Evolutionary conservation across 2,329 filamentous ascomycete genomes (phyloP).

Genomic region (Dothistroma septosporum): DNA sequence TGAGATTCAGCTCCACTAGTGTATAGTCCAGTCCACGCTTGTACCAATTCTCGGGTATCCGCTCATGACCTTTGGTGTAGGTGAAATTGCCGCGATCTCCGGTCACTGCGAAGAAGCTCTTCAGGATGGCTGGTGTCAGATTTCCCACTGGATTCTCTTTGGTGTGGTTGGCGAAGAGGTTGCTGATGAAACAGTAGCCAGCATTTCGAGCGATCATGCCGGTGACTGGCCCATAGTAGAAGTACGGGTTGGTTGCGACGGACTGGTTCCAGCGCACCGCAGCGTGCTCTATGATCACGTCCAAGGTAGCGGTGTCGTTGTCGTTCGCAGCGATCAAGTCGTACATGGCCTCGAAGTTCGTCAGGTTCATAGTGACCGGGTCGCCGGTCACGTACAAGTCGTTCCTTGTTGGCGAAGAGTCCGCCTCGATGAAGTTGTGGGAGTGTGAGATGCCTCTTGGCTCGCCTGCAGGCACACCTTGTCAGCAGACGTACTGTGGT

Average conservation of each 20-base stretch:
- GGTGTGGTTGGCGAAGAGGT: constrained; percentile 32
- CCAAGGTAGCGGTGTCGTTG: constrained; percentile 28
- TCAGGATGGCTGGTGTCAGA: constrained; percentile 28
- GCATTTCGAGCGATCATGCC: constrained; percentile 28
- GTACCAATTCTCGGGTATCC: constrained; percentile 25
- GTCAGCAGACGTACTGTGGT: constrained; percentile 10
- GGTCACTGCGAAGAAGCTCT: constrained; percentile 25
- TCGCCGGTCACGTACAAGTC: constrained; percentile 50
- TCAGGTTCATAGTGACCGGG: constrained; percentile 50
- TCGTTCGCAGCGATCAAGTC: constrained; percentile 18
- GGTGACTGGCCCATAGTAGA: constrained; percentile 32
- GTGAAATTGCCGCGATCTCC: constrained; percentile 20
- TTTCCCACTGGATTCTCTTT: constrained; percentile 28
- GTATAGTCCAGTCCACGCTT: constrained; percentile 18
- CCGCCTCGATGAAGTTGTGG: constrained; percentile 55
- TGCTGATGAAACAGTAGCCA: constrained; percentile 24
- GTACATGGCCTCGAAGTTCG: constrained; percentile 49
- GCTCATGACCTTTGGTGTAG: constrained; percentile 20
- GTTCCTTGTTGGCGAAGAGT: constrained; percentile 51
- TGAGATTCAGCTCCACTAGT: constrained; percentile 19
- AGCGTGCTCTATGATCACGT: constrained; percentile 30
- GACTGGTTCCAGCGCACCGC: constrained; percentile 26
- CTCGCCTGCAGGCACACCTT: constrained; percentile 7
- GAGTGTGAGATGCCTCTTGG: constrained; percentile 43
- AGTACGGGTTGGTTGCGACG: constrained; percentile 29